Evolutionary conservation across 345 rosid species (phyloP), one percentile per base, ranked within the genome.

Genomic region (Moricandia moricandioides): DNA sequence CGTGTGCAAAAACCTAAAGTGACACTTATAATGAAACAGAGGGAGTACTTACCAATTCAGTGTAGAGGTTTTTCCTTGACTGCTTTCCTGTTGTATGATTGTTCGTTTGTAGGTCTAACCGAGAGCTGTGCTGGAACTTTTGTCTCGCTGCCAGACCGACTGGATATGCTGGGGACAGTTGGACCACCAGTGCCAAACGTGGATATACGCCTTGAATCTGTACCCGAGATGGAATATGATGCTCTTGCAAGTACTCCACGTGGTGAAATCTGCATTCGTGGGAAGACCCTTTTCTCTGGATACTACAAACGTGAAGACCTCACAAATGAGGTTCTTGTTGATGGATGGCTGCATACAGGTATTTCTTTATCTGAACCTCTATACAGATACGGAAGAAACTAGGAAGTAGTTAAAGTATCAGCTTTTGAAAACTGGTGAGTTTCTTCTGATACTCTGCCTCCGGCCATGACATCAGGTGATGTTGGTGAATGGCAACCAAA

Each of bases 261-360:
- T 51, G 99, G 99, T 63, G 99, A 92, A 86, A 77, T 95, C 73
- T 95, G 98, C 80, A 82, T 95, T 9, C 84, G 77, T 67, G 98
- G 99, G n/a, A 83, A 80, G 27, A 82, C 96, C 7, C 45, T 95
- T 62, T 95, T 92, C 80, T 83, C 96, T 18, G 99, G 99, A 60
- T 92, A 95, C 80, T 84, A 92, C 80, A 95, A 90, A 76, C 91
- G 96, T 43, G 97, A 95, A 71, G 99, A 95, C 81, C 96, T 91
- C 35, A 88, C 96, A 17, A 77, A 83, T 66, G 98, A 95, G 77
- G 99, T 92, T 77, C 39, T 95, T 80, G 58, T 83, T 70, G 97
- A 92, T 81, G 97, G 98, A 40, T 95, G 97, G 98, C 86, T 95
- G 79, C 98, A 92, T 80, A 95, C 98, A 80, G 99, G 99, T 94